These are phyloP conservation scores for Artemisia argyi DNA, from an alignment of 129 eudicot genomes.

Conservation along the genomic window DNA sequence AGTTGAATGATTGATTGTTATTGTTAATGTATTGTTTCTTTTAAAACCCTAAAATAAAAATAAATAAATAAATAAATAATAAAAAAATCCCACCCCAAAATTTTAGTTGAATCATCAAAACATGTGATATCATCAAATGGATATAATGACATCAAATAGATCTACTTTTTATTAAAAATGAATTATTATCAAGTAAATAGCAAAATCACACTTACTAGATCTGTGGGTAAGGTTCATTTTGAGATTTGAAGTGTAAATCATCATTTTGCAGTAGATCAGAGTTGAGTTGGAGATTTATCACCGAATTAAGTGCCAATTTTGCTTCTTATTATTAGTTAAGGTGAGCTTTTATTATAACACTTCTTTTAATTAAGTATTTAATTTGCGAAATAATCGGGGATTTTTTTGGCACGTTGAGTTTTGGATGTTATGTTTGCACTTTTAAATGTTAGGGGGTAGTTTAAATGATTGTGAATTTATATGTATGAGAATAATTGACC, in stretches of 20 bases:
- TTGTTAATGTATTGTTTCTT: too few relatives aligned
- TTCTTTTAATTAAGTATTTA: conserved; percentile 15
- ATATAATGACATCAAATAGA: too few relatives aligned
- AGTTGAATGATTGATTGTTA: too few relatives aligned
- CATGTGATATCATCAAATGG: too few relatives aligned
- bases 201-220: conserved; percentile 13
- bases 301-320: conserved; percentile 11
- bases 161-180: too few relatives aligned
- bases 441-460: too few relatives aligned
- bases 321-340: conserved; percentile 3
- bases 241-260: conserved; percentile 6
- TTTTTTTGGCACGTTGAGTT: background rate
- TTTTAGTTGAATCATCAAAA: too few relatives aligned
- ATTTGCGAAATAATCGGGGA: conserved; percentile 8
- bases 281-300: conserved; percentile 22
- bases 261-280: conserved; percentile 15
- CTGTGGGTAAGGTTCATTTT: conserved; percentile 11
- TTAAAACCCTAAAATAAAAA: too few relatives aligned
- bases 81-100: too few relatives aligned
- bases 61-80: too few relatives aligned
- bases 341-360: conserved; percentile 15
- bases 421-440: background rate
- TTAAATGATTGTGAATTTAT: too few relatives aligned
- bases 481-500: too few relatives aligned
- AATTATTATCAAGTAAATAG: background rate